Conservation (phyloP, 148 eudicot genomes). For the Cornus florida region DNA sequence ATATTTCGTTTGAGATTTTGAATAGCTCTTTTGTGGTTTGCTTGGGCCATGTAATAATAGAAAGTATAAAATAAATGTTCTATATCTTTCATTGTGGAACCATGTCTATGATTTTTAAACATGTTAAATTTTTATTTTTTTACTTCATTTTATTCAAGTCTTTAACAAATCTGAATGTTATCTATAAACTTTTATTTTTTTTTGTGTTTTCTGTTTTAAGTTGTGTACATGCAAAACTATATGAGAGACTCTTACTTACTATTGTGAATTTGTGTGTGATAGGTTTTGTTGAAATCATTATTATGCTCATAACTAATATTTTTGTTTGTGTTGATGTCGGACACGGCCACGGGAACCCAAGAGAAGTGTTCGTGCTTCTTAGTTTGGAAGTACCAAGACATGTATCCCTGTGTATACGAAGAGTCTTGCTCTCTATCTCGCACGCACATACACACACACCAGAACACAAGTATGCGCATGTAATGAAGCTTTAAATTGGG, state of each 20-base stretch:
- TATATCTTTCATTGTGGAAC: not conserved
- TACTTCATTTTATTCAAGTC: too few species aligned
- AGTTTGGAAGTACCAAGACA: not conserved
- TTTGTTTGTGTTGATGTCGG: not conserved
- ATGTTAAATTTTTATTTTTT: too few species aligned
- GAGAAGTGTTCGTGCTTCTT: not conserved
- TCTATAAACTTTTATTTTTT: not conserved
- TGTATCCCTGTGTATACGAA: too few species aligned
- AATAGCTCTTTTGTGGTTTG: not conserved
- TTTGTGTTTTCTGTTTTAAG: not conserved
- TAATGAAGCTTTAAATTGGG: not conserved
- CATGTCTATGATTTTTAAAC: too few species aligned
- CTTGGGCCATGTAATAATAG: not conserved
- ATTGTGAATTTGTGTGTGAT: not conserved
- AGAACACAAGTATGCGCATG: too few species aligned
- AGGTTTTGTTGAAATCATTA: not conserved
- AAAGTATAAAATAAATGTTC: not conserved
- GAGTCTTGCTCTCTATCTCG: too few species aligned
- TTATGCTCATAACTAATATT: not conserved
- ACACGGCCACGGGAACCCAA: not conserved
- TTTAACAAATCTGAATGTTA: too few species aligned
- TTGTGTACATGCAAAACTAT: conserved; percentile 1
- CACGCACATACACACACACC: too few species aligned
- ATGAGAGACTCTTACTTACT: not conserved
- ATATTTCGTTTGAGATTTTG: not conserved